phyloP scores from a whole-genome alignment of 2,329 filamentous ascomycete species.

The Juglanconis juglandina region DNA sequence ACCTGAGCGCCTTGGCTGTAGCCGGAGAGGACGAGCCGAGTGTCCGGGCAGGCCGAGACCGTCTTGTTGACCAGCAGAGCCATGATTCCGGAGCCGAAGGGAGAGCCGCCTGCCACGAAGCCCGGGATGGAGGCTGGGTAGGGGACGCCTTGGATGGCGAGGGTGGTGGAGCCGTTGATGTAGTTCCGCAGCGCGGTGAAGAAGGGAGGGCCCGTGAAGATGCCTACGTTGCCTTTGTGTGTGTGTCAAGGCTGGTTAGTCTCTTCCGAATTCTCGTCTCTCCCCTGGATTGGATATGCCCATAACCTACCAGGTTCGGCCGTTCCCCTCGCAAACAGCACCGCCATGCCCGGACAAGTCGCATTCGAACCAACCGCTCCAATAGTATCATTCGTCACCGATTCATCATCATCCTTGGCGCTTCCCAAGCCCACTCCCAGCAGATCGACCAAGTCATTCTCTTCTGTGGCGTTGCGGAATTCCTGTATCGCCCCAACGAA shows the following conservation, averaged over 20 bases:
- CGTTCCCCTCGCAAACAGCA: slow-evolving; percentile 13
- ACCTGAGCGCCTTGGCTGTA: slow-evolving; percentile 32
- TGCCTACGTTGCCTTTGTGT: slow-evolving; percentile 24
- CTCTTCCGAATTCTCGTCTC: background rate
- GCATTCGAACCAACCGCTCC: slow-evolving; percentile 4
- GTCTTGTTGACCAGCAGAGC: slow-evolving; percentile 24
- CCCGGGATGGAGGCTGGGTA: slow-evolving; percentile 24
- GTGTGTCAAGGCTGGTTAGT: background rate
- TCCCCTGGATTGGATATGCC: no score
- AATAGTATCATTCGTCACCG: slow-evolving; percentile 1
- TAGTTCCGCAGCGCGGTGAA: slow-evolving; percentile 21
- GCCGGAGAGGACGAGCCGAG: slow-evolving; percentile 39
- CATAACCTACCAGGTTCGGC: slow-evolving; percentile 7
- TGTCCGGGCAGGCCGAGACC: slow-evolving; percentile 30
- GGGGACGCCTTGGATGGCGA: slow-evolving; percentile 27
- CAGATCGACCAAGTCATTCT: slow-evolving; percentile 12
- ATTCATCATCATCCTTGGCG: background rate
- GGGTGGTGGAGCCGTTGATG: slow-evolving; percentile 15
- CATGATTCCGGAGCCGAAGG: slow-evolving; percentile 12
- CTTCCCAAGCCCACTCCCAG: slow-evolving; percentile 5
- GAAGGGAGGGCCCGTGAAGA: slow-evolving; percentile 24
- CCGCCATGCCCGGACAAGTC: slow-evolving; percentile 14
- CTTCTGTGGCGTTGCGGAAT: slow-evolving; percentile 9
- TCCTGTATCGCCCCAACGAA: slow-evolving; percentile 7
- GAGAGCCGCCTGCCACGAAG: slow-evolving; percentile 23